phyloP scores from a whole-genome alignment of 306 rosid species.

The Inga leiocalycina region DNA sequence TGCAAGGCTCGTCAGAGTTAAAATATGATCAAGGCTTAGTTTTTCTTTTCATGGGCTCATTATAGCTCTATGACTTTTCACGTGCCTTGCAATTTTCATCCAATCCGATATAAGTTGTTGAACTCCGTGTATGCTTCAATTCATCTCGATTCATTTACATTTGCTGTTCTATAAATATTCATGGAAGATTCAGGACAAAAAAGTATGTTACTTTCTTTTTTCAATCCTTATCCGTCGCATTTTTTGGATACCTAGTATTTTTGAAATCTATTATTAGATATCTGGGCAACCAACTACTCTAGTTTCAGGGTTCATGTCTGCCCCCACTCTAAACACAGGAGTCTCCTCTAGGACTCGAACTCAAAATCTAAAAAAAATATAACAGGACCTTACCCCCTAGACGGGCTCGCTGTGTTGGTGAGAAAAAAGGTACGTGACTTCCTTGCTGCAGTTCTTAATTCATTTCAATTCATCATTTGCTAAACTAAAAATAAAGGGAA shows the following conservation, averaged over 20 bases:
- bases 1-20: not conserved
- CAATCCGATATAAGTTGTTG: not conserved
- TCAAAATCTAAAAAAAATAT: too few relatives aligned
- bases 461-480: not conserved
- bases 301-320: too few relatives aligned
- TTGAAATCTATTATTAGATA: too few relatives aligned
- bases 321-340: rapidly evolving
- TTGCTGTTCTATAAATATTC: not conserved
- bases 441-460: not conserved
- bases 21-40: not conserved
- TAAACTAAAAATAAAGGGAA: not conserved
- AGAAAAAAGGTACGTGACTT: not conserved
- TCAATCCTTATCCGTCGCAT: too few relatives aligned
- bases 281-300: too few relatives aligned
- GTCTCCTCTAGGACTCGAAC: too few relatives aligned
- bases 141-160: not conserved
- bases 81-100: not conserved
- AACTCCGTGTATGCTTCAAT: not conserved
- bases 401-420: too few relatives aligned
- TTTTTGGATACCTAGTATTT: too few relatives aligned
- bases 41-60: not conserved
- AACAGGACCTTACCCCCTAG: too few relatives aligned
- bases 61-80: not conserved
- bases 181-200: not conserved
- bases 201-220: not conserved